Base-by-base conservation (phyloP, 2,329 filamentous ascomycete genomes). In the Samsoniella hepiali region DNA sequence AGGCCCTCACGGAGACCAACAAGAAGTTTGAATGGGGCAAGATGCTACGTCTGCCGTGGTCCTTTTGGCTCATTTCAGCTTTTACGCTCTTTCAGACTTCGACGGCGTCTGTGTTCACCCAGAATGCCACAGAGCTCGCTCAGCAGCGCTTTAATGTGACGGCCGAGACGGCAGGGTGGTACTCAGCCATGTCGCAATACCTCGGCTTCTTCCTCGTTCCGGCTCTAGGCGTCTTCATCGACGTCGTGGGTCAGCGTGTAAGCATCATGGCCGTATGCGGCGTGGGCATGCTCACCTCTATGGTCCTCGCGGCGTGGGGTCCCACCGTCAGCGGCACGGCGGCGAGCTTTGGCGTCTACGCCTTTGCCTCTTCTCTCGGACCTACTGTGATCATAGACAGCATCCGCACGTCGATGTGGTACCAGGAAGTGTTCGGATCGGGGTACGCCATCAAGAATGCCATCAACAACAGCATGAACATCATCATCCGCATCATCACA, bases 381-480 rank as follows among this genome's bases (percentile, higher is more conserved):
- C 84, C 85, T 0, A 85, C 84, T 0, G 76, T 81, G 3, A 84
- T 88, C 64, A 86, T 88, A 59, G 85, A 88, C 68, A 77, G 81
- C 29, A 84, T 87, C 32, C 82, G 86, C 17, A 86, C 85, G 0
- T 79, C 79, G 0, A 81, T 88, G 71, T 86, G 83, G 82, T 78
- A 86, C 32, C 82, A 84, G 63, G 82, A 82, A 2, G 82, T 85
- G 0, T 88, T 88, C 64, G 85, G 85, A 0, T 82, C 83, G 0
- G 86, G 82, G 0, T 88, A 87, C 64, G 79, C 83, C 1, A 72
- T 87, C 63, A 88, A 88, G 64, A 81, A 88, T 42, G 82, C 82
- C 29, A 83, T 87, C 69, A 87, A 88, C 69, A 88, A 88, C 70
- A 81, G 79, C 36, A 87, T 87, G 82, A 85, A 78, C 64, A 86